Evolutionary conservation across 805 yeast genomes (phyloP), one percentile per base, ranked within the genome.

Genomic region (Barnettozyma populi): DNA sequence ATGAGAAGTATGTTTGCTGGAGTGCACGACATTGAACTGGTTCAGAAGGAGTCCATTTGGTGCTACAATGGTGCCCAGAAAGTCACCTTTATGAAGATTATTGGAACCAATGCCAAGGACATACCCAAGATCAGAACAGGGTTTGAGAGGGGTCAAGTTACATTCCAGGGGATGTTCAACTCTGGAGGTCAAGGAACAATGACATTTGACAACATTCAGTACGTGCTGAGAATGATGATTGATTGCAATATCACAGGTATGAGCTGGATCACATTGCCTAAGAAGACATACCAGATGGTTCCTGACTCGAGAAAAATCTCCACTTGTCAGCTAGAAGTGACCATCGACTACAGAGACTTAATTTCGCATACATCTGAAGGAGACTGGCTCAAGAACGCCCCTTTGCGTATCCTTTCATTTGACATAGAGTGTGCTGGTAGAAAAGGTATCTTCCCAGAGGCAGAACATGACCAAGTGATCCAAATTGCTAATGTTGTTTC

Each of bases 371-470:
- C 89, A 1, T 76, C 97, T 0, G 98, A 92, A 62, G 97, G 96
- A 5, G 90, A 90, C 51, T 95, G 95, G 90, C 77, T 89, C 32
- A 84, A 82, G 55, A 84, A 86, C 70, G 98, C 99, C 1, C 99
- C 99, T 0, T 73, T 94, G 50, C 83, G 99, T 60, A 82, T 94
- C 43, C 71, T 94, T 55, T 90, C 97, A 10, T 92, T 94, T 65
- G 99, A 94, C 74, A 94, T 94, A 52, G 99, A 94, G 67, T 94
- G 99, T 76, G 94, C 99, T 3, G 99, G 99, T 40, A 80, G 99
- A 67, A 86, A 88, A 54, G 99, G 99, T 46, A 78, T 94, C 11
- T 94, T 94, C 65, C 99, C 99, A 1, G 99, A 94, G 61, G 84
- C 99, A 2, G 86, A 86, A 52, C 76, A 80, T 41, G 99, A 94